Evolutionary conservation across 169 alveolate genomes (phyloP).

Genomic region (Plasmodium malariae): DNA sequence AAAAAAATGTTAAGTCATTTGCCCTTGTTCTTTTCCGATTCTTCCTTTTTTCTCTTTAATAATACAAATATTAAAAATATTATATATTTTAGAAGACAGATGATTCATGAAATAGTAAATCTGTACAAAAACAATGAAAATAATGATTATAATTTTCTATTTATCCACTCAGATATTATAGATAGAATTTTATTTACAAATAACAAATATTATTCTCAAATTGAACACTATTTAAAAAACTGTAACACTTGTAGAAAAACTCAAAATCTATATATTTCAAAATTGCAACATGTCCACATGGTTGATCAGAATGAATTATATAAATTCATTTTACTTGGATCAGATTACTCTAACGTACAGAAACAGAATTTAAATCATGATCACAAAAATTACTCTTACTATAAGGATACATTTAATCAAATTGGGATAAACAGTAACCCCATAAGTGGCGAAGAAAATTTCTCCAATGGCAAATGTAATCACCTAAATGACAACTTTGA

Average conservation of each 20-base stretch:
- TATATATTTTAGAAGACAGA: constrained; percentile 55
- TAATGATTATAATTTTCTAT: constrained; percentile 21
- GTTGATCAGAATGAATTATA: not conserved
- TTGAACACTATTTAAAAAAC: constrained; percentile 6
- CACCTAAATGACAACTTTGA: not conserved
- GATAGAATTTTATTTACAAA: constrained; percentile 51
- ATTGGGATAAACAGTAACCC: no score
- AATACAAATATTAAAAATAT: constrained; percentile 54
- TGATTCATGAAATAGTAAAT: constrained; percentile 61
- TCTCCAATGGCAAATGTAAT: not conserved
- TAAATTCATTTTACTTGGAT: not conserved
- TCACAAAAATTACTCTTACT: no score
- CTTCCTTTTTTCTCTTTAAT: constrained; percentile 60
- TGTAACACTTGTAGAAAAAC: not conserved
- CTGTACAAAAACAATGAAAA: constrained; percentile 20
- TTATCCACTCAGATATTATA: constrained; percentile 43
- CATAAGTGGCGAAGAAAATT: no score
- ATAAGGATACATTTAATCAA: no score
- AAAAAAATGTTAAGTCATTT: constrained; percentile 27
- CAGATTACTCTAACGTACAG: no score
- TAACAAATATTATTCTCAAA: constrained; percentile 10
- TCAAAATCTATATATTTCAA: not conserved
- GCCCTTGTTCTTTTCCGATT: constrained; percentile 37
- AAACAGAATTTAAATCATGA: no score
- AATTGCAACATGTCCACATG: not conserved